These are phyloP conservation scores for Zalaria sp. DNA, from an alignment of 2,329 filamentous ascomycete genomes.

Conservation along the genomic window DNA sequence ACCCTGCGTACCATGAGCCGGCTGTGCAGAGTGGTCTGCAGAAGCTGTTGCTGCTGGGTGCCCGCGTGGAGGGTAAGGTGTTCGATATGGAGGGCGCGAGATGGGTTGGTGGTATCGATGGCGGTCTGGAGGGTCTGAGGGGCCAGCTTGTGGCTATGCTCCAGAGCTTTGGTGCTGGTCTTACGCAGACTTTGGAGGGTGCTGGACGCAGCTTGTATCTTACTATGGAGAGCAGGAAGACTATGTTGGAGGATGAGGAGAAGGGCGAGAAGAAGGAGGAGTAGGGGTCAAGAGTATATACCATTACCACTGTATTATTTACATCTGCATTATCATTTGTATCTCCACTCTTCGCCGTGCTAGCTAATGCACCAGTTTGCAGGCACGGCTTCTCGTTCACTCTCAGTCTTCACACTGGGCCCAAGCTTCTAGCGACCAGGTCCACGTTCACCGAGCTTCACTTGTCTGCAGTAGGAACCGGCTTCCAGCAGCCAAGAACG, in stretches of 20 bases:
- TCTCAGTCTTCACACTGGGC: background rate
- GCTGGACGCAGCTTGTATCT: conserved; percentile 73
- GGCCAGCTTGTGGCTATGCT: conserved; percentile 70
- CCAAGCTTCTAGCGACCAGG: too few relatives aligned
- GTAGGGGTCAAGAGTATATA: background rate
- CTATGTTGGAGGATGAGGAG: conserved; percentile 63
- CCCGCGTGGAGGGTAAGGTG: conserved; percentile 70
- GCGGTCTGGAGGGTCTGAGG: conserved; percentile 66
- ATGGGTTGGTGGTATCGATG: conserved; percentile 65
- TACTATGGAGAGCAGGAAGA: conserved; percentile 69
- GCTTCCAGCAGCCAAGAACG: too few relatives aligned
- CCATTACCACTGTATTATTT: background rate
- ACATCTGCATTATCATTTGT: background rate
- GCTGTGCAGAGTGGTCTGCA: conserved; percentile 67
- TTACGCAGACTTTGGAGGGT: conserved; percentile 68
- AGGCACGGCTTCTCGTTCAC: conserved; percentile 2
- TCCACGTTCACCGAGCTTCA: too few relatives aligned
- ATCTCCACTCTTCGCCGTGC: background rate
- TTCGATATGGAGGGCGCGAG: conserved; percentile 61
- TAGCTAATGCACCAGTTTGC: background rate
- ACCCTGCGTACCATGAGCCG: conserved; percentile 68
- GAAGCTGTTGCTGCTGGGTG: conserved; percentile 78
- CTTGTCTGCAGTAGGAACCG: too few relatives aligned
- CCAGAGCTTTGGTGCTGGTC: conserved; percentile 61
- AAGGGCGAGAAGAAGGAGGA: conserved; percentile 10